A percentile compares a stretch with the other conserved stretches of the same genome.
Conservation (phyloP, 106 monocot genomes). For the Ottelia alismoides region DNA sequence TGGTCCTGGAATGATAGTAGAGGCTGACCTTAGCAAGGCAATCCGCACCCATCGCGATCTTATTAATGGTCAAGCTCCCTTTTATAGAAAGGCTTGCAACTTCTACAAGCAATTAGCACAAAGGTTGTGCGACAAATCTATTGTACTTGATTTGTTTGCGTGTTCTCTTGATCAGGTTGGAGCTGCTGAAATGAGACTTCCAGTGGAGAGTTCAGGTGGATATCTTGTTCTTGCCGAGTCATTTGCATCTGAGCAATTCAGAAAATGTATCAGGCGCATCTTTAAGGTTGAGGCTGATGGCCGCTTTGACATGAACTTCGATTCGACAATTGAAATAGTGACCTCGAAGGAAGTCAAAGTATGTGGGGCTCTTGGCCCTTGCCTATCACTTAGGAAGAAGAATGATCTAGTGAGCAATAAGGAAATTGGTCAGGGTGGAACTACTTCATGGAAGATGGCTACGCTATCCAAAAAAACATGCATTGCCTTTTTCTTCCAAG, state of each 20-base stretch:
- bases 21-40: slow-evolving; percentile 49
- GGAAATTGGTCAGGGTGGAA: slow-evolving; percentile 70
- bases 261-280: slow-evolving; percentile 50
- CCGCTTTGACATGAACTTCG: slow-evolving; percentile 60
- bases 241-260: slow-evolving; percentile 80
- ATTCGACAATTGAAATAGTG: slow-evolving; percentile 66
- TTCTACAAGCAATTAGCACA: slow-evolving; percentile 62
- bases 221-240: slow-evolving; percentile 75
- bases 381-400: slow-evolving; percentile 47
- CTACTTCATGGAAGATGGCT: slow-evolving; percentile 55
- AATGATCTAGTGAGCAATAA: slow-evolving; percentile 52
- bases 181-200: slow-evolving; percentile 52
- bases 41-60: slow-evolving; percentile 79
- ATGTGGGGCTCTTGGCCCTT: slow-evolving; percentile 86
- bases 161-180: slow-evolving; percentile 98
- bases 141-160: slow-evolving; percentile 85
- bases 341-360: slow-evolving; percentile 76
- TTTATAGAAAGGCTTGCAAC: slow-evolving; percentile 29
- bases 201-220: slow-evolving; percentile 76
- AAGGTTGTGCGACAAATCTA: slow-evolving; percentile 38
- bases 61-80: slow-evolving; percentile 34
- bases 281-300: slow-evolving; percentile 38
- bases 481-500: slow-evolving; percentile 69
- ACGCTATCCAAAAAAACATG: slow-evolving; percentile 56
- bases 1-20: slow-evolving; percentile 77